Percentiles rank a stretch among this genome's conserved stretches.
These are phyloP conservation scores for Lentinula guzmanii DNA, from an alignment of 768 basidiomycete genomes.

Conservation along the genomic window DNA sequence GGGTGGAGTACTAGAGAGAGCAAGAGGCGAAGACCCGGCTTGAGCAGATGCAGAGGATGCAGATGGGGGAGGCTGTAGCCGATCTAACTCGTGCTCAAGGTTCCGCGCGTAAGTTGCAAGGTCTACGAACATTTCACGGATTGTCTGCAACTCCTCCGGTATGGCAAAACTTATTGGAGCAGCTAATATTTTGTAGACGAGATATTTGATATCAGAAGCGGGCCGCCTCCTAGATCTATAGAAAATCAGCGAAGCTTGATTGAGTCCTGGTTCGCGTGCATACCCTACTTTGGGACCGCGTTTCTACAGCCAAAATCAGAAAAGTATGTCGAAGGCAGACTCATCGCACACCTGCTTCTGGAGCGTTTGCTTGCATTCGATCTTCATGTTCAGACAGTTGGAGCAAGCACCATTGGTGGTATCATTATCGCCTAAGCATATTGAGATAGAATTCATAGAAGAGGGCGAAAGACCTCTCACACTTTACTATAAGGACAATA, in stretches of 20 bases:
- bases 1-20: not conserved
- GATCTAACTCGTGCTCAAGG: not conserved
- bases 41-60: not conserved
- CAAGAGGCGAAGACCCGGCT: not conserved
- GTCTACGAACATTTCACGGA: not conserved
- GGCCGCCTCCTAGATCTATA: not conserved
- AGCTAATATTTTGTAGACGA: not conserved
- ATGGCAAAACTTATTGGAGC: not conserved
- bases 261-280: not conserved
- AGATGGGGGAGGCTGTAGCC: not conserved
- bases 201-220: not conserved
- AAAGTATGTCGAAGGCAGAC: too few species aligned
- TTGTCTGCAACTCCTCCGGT: not conserved
- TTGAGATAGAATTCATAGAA: not conserved
- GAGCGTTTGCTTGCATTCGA: not conserved
- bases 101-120: not conserved
- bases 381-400: not conserved
- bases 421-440: not conserved
- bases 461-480: not conserved
- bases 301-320: not conserved
- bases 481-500: not conserved
- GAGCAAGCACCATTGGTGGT: not conserved
- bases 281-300: slow-evolving; percentile 1
- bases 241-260: not conserved
- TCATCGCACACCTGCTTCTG: not conserved